Base-by-base conservation (phyloP, 2,329 filamentous ascomycete genomes). In the Diplodia seriata region DNA sequence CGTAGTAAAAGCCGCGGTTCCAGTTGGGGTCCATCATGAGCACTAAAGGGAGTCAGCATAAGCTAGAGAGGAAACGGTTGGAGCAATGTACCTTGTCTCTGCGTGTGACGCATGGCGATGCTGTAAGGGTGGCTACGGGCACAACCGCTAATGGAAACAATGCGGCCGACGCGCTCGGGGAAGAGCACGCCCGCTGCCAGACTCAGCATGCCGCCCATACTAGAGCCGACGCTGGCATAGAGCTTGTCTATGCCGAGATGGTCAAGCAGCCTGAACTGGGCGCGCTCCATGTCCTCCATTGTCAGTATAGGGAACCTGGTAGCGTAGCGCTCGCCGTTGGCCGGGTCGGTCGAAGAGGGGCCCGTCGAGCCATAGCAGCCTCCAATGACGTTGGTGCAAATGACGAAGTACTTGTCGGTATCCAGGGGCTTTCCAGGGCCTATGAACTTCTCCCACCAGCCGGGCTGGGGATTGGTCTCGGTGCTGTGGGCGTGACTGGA, bases 391-490 rank as follows among this genome's bases (percentile, higher is more conserved):
- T 99, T 99, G 11, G 95, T 98, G 81, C 95, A 99, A 70, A 99
- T 92, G 69, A 99, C 83, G 76, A 93, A 92, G 83, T 96, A 97
- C 77, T 93, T 94, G 79, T 94, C 83, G 1, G 95, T 99, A 78
- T 99, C 93, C 11, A 99, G 81, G 12, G 93, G 91, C 23, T 86
- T 86, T 0, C 91, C 93, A 0, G 94, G 91, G 0, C 95, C 95
- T 75, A 99, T 98, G 78, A 99, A 99, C 79, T 91, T 94, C 81
- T 99, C 95, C 95, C 95, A 99, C 95, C 95, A 99, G 3, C 95
- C 95, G 0, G 93, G 91, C 77, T 94, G 91, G 0, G 92, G 87
- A 78, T 99, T 99, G 11, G 85, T 83, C 64, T 87, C 85, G n/a
- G 94, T 98, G 68, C 93, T 97, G 76, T 94, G 94, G 1, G 95